Percentiles rank a stretch among this genome's conserved stretches.
These are phyloP conservation scores for Colletotrichum godetiae DNA, from an alignment of 2,329 filamentous ascomycete species.

Conservation along the genomic window DNA sequence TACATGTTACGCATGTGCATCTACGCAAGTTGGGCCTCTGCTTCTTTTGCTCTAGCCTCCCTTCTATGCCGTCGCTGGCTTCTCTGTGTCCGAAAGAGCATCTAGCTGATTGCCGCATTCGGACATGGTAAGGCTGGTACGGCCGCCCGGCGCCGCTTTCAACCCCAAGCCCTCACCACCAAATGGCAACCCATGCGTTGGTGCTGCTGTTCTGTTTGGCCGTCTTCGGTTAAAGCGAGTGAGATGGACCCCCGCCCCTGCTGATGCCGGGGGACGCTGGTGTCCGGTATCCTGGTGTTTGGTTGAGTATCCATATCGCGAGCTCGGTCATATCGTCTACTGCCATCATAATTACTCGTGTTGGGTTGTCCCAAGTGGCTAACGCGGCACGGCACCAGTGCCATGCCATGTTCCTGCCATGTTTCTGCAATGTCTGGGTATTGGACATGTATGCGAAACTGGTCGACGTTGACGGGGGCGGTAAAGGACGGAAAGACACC, in stretches of 20 bases:
- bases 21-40: conserved; percentile 11
- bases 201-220: conserved; percentile 19
- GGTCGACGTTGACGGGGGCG: not conserved
- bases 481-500: not conserved
- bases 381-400: not conserved
- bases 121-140: conserved; percentile 31
- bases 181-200: not conserved
- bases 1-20: conserved; percentile 35
- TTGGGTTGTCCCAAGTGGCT: not conserved
- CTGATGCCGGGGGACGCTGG: not conserved
- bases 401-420: not conserved
- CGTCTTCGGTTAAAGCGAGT: conserved; percentile 34
- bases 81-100: conserved; percentile 36
- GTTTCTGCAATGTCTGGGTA: not conserved
- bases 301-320: not conserved
- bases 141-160: conserved; percentile 21
- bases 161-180: not conserved
- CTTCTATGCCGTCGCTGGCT: conserved; percentile 32
- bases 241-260: conserved; percentile 8
- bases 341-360: not conserved
- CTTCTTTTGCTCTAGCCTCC: conserved; percentile 28
- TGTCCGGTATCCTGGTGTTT: not conserved
- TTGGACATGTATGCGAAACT: not conserved
- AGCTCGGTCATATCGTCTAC: not conserved
- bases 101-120: conserved; percentile 38